Percentiles rank a stretch among this genome's conserved stretches.
Evolutionary conservation across 2,329 filamentous ascomycete species (phyloP).

Genomic region (Talaromyces rugulosus): DNA sequence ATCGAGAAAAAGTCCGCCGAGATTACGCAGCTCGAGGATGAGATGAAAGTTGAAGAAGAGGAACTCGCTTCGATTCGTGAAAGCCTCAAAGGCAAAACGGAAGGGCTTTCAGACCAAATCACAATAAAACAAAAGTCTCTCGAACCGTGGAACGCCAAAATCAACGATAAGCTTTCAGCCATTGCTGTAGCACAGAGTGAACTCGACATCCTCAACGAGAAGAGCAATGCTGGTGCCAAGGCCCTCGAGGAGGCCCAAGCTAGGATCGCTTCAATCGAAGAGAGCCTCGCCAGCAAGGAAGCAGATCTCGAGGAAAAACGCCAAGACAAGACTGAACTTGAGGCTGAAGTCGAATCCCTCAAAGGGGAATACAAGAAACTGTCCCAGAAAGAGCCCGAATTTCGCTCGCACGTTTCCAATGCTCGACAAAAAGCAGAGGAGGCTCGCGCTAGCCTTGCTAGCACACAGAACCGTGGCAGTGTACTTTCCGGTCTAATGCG

Average conservation of each 20-base stretch:
- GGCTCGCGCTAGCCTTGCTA: conserved; percentile 82
- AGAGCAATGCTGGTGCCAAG: conserved; percentile 79
- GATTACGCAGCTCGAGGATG: conserved; percentile 69
- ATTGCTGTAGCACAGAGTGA: conserved; percentile 95
- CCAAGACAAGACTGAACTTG: conserved; percentile 64
- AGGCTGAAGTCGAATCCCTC: conserved; percentile 69
- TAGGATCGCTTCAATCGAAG: conserved; percentile 71
- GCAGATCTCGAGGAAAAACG: conserved; percentile 73
- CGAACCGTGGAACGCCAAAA: conserved; percentile 94
- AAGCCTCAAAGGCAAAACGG: conserved; percentile 88
- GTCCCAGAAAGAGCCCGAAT: conserved; percentile 70
- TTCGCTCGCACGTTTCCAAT: conserved; percentile 80
- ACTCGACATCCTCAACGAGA: conserved; percentile 83
- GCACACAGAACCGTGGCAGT: conserved; percentile 87
- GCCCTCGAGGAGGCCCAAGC: conserved; percentile 77
- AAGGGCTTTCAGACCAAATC: conserved; percentile 89
- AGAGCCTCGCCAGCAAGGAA: conserved; percentile 66
- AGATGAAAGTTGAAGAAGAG: conserved; percentile 72
- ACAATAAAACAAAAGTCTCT: conserved; percentile 86
- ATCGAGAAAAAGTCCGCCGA: conserved; percentile 73
- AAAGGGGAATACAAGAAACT: conserved; percentile 70
- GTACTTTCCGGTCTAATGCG: conserved; percentile 90
- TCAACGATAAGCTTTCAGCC: conserved; percentile 90
- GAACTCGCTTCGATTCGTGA: conserved; percentile 82
- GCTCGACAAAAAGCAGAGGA: conserved; percentile 94